Base-by-base conservation (phyloP, 495 filamentous ascomycete genomes). In the Penicillium atrosanguineum region DNA sequence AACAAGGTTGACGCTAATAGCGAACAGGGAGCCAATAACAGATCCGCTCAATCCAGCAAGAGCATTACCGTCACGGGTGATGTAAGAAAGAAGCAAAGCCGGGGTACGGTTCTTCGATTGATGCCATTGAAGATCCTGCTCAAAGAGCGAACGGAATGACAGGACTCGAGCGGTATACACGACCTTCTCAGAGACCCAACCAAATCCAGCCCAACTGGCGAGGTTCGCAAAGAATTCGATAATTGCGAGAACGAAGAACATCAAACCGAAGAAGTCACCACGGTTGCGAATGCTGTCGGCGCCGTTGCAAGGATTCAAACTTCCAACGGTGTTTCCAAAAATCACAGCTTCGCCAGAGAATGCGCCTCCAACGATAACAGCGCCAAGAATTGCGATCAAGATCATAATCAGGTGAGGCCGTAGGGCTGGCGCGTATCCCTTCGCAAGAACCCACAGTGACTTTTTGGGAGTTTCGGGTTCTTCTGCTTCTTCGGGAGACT, bases 81-180 rank as follows among this genome's bases (percentile, higher is more conserved):
- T 78, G 42, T 76, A 69, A 0, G 75, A 72, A 0, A 80, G 65
- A 6, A 83, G 72, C 28, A 73, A 44, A 1, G 76, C 61, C 0
- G 78, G 77, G 0, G 72, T 73, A 6, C 79, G 72, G 16, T 70
- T 73, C n/a, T 70, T 65, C 1, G 77, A 77, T 42, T 73, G 67
- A 57, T 81, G 78, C 80, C 80, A 83, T 45, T 76, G 67, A n/a
- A 80, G 63, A 42, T 80, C 74, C 53, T 82, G 80, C 31, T 76
- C 70, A 41, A 83, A 70, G 7, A 82, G 60, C 2, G 79, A 73
- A 9, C 78, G 67, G 46, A 83, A 75, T 1, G 76, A 78, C 6
- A 82, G 56, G 11, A 79, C 72, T 36, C 80, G 68, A 11, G 78
- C 69, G 7, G 72, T 67, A 49, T 74, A 74, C 4, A 81, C 69